These are phyloP conservation scores for Populus trichocarpa DNA, from an alignment of 441 rosid species.

Conservation along the genomic window DNA sequence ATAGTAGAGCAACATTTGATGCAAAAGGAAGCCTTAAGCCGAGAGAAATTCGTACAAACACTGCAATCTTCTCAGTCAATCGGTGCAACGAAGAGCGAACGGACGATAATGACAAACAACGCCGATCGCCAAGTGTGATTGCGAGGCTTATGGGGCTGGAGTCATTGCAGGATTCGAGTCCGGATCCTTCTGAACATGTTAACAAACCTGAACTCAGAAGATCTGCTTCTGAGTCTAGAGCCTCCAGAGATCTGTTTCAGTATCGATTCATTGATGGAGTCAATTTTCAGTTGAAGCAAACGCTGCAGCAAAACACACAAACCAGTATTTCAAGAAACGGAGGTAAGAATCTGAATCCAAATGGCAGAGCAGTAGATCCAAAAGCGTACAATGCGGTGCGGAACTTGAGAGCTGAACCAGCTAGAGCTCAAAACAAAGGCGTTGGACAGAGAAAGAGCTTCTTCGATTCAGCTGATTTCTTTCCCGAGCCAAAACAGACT, in stretches of 20 bases:
- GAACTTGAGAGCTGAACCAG: conserved; percentile 40
- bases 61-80: conserved; percentile 29
- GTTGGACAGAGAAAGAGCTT: conserved; percentile 48
- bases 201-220: conserved; percentile 64
- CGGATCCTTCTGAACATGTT: conserved; percentile 37
- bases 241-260: conserved; percentile 44
- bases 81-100: conserved; percentile 27
- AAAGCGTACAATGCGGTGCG: conserved; percentile 22
- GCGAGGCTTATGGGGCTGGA: conserved; percentile 94
- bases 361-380: conserved; percentile 24
- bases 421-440: conserved; percentile 38
- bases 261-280: conserved; percentile 56
- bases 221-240: conserved; percentile 89
- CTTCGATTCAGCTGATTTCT: conserved; percentile 74
- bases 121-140: conserved; percentile 80
- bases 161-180: conserved; percentile 49
- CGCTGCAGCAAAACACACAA: conserved; percentile 29
- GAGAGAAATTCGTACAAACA: conserved; percentile 60
- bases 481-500: conserved; percentile 64
- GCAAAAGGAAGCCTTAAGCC: conserved; percentile 83
- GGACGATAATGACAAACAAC: conserved; percentile 39
- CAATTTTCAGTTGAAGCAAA: conserved; percentile 43
- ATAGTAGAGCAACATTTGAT: conserved; percentile 82
- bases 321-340: conserved; percentile 10
- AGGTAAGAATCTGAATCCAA: conserved; percentile 16